Percentiles rank a stretch among this genome's conserved stretches.
phyloP scores from a whole-genome alignment of 805 yeast genomes.

The Candida takata region DNA sequence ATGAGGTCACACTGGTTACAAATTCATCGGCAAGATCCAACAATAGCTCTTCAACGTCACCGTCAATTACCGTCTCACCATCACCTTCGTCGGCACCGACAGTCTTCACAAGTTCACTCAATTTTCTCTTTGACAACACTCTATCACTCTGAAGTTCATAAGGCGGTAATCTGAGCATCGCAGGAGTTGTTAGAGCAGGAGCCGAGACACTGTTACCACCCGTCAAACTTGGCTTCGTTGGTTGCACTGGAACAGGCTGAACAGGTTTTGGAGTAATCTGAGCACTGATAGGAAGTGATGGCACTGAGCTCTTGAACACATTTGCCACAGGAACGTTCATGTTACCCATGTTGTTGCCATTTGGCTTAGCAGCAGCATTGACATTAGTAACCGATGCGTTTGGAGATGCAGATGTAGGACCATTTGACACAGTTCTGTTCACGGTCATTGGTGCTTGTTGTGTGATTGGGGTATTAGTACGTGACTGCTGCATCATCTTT shows the following conservation, averaged over 20 bases:
- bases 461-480: conserved; percentile 18
- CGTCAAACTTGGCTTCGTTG: conserved; percentile 72
- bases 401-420: conserved; percentile 22
- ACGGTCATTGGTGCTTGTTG: conserved; percentile 4
- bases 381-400: conserved; percentile 38
- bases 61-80: conserved; percentile 84
- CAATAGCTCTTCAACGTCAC: conserved; percentile 88
- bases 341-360: conserved; percentile 21
- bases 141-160: conserved; percentile 78
- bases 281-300: conserved; percentile 67
- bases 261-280: conserved; percentile 61
- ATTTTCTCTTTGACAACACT: conserved; percentile 81
- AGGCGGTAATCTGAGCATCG: conserved; percentile 64
- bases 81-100: conserved; percentile 87
- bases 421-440: conserved; percentile 11
- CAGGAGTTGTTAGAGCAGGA: conserved; percentile 72
- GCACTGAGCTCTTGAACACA: conserved; percentile 38
- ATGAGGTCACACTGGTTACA: conserved; percentile 81
- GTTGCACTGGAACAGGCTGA: conserved; percentile 55
- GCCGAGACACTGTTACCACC: conserved; percentile 76
- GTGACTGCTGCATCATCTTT: conserved; percentile 13
- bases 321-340: conserved; percentile 22
- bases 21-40: conserved; percentile 95
- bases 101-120: conserved; percentile 77
- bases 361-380: conserved; percentile 41